Evolutionary conservation across 768 basidiomycete genomes (phyloP).

Genomic region (Macrolepiota dolichaula): DNA sequence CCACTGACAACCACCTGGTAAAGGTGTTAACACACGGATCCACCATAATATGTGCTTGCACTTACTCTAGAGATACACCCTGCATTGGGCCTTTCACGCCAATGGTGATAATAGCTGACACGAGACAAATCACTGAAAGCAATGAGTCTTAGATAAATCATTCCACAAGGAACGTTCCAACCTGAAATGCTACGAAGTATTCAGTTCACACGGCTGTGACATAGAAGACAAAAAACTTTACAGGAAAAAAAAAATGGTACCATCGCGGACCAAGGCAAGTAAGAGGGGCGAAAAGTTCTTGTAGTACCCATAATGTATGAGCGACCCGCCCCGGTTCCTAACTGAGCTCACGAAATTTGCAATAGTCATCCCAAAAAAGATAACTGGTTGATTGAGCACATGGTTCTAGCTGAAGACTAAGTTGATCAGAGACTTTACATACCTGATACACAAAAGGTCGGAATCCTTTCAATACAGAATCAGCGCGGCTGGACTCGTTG

Average conservation of each 20-base stretch:
- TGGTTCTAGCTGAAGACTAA: neutral
- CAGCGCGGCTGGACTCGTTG: neutral
- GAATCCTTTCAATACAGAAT: neutral
- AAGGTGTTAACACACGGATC: neutral
- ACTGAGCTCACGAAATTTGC: neutral
- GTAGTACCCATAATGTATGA: neutral
- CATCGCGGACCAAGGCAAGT: neutral
- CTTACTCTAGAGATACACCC: neutral
- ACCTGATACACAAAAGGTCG: neutral
- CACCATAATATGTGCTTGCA: neutral
- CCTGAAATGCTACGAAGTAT: neutral
- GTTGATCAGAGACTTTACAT: neutral
- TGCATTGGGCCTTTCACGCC: neutral
- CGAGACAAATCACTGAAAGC: neutral
- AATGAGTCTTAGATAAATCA: neutral
- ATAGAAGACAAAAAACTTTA: neutral
- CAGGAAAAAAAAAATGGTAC: neutral
- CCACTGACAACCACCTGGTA: neutral
- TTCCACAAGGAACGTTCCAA: neutral
- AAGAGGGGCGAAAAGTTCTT: neutral
- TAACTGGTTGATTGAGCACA: neutral
- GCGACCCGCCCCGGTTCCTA: neutral
- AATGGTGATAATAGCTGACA: neutral
- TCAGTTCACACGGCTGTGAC: neutral
- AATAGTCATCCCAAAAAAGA: neutral